Conservation (phyloP, 1,139 yeast species). For the Taphrina deformans region DNA sequence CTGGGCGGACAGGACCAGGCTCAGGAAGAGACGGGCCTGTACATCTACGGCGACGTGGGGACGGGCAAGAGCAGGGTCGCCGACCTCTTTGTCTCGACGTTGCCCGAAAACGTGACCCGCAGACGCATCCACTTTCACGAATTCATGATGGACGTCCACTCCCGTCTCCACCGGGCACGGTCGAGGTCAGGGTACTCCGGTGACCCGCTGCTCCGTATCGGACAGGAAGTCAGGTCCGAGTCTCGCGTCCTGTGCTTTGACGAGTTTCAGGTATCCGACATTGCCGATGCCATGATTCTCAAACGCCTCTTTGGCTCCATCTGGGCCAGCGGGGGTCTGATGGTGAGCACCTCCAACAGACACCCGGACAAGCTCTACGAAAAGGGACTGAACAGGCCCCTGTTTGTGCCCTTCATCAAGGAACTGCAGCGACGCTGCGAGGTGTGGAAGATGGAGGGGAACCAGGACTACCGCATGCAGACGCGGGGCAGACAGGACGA, state of each 20-base stretch:
- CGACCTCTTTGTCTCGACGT: constrained; percentile 85
- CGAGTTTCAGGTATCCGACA: constrained; percentile 89
- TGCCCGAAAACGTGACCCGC: constrained; percentile 64
- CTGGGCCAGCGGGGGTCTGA: constrained; percentile 71
- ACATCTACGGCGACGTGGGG: constrained; percentile 94
- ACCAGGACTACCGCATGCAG: constrained; percentile 74
- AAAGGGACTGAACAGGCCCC: constrained; percentile 88
- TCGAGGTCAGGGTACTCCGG: constrained; percentile 66
- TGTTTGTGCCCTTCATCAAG: constrained; percentile 88
- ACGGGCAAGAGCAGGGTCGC: constrained; percentile 97
- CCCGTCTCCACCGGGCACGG: constrained; percentile 75
- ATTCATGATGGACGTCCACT: constrained; percentile 92
- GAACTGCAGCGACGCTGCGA: constrained; percentile 69
- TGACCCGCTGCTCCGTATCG: constrained; percentile 60
- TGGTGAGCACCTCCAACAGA: constrained; percentile 94
- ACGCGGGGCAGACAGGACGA: constrained; percentile 71
- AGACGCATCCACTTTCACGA: constrained; percentile 89
- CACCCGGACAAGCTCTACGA: constrained; percentile 91
- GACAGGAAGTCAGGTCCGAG: constrained; percentile 54
- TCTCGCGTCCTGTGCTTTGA: constrained; percentile 73
- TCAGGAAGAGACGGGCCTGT: constrained; percentile 60
- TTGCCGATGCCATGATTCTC: constrained; percentile 95
- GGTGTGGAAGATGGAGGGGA: constrained; percentile 80
- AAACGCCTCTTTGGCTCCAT: constrained; percentile 68
- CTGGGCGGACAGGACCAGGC: neutral